phyloP scores from a whole-genome alignment of 345 rosid species.

The Acer saccharum region DNA sequence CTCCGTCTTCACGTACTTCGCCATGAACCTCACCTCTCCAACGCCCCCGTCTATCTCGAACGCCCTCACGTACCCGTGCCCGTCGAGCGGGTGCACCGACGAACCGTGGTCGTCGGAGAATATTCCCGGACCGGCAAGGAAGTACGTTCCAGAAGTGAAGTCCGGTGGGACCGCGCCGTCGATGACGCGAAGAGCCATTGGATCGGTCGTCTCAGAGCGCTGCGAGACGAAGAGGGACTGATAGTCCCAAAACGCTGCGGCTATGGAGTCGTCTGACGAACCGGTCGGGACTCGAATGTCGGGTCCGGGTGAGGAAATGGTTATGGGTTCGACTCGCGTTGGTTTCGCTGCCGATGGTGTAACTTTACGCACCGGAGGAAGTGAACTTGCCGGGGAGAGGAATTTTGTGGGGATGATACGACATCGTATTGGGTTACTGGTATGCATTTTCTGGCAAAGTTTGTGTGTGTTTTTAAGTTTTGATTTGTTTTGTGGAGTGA shows the following conservation, averaged over 20 bases:
- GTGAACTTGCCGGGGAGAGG: constrained; percentile 27
- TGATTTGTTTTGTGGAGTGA: neutral
- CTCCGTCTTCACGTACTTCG: constrained; percentile 81
- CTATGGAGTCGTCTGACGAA: constrained; percentile 38
- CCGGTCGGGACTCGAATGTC: constrained; percentile 11
- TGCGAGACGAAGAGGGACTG: constrained; percentile 81
- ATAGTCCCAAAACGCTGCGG: constrained; percentile 81
- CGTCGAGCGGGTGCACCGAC: constrained; percentile 88
- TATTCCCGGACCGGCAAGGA: constrained; percentile 81
- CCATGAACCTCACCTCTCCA: constrained; percentile 59
- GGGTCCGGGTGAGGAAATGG: constrained; percentile 45
- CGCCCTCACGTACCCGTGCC: constrained; percentile 87
- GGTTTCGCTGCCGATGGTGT: constrained; percentile 29
- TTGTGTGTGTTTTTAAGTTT: neutral
- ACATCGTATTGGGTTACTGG: constrained; percentile 23
- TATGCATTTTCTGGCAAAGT: constrained; percentile 31
- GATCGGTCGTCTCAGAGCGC: constrained; percentile 56
- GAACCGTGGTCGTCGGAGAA: constrained; percentile 90
- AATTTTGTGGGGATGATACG: constrained; percentile 36
- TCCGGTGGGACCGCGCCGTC: constrained; percentile 66
- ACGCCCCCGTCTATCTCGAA: constrained; percentile 50
- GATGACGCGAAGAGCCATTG: constrained; percentile 44
- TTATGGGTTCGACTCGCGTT: constrained; percentile 40
- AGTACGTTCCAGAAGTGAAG: constrained; percentile 86
- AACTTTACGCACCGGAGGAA: constrained; percentile 32